Conservation (phyloP, 2,329 filamentous ascomycete genomes). For the Mycosphaerella sp. region DNA sequence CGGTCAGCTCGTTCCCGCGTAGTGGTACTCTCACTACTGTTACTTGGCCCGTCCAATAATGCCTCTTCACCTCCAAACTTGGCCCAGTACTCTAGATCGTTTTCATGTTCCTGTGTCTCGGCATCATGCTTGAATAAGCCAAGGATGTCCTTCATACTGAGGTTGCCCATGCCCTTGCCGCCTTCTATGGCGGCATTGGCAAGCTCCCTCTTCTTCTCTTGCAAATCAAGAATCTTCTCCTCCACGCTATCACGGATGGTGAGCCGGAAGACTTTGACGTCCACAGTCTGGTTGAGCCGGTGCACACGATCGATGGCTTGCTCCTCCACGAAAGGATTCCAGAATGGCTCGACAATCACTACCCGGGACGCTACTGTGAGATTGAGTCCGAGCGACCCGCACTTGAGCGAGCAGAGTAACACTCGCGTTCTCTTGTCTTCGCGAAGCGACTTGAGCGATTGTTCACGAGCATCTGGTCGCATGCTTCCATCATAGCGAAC, state of each 20-base stretch:
- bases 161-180: constrained; percentile 70
- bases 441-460: constrained; percentile 69
- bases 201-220: constrained; percentile 86
- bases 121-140: constrained; percentile 74
- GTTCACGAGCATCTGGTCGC: constrained; percentile 88
- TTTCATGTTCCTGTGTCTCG: constrained; percentile 40
- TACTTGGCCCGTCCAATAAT: constrained; percentile 31
- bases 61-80: constrained; percentile 32
- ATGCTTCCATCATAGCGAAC: constrained; percentile 93
- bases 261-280: constrained; percentile 92
- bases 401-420: constrained; percentile 87
- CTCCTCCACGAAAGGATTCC: constrained; percentile 97
- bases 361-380: constrained; percentile 89
- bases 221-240: constrained; percentile 87
- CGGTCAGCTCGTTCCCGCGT: constrained; percentile 9
- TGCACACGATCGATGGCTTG: constrained; percentile 98
- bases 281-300: constrained; percentile 91
- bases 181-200: constrained; percentile 89
- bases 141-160: constrained; percentile 89
- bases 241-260: constrained; percentile 84
- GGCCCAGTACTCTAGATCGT: constrained; percentile 39
- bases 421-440: constrained; percentile 70
- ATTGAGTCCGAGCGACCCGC: constrained; percentile 87
- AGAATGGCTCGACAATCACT: constrained; percentile 94
- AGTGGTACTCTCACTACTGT: constrained; percentile 1